Evolutionary conservation across 441 rosid species (phyloP), one percentile per base, ranked within the genome.

Genomic region (Kokia cookei): DNA sequence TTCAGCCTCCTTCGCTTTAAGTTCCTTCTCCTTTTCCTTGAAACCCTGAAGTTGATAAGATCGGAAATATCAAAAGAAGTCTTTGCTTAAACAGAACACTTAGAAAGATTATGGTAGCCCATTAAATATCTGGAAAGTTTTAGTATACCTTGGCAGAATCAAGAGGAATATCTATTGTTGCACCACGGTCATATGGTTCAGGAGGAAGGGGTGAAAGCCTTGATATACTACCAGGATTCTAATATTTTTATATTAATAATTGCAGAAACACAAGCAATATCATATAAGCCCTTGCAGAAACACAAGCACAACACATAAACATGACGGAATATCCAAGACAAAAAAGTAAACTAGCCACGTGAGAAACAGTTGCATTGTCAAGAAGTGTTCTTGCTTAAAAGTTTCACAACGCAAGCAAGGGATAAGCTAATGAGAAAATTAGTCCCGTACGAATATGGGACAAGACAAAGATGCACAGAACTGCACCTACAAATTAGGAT

Each of bases 131-230:
- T 63, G 65, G n/a, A 74, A 45, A 47, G 29, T 66, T 32, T 72
- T 64, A 13, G 29, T 29, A 64, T 86, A 93, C 98, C 89, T 87
- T 92, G 71, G 80, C 90, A 77, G 83, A 72, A 80, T 91, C 89
- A 67, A 93, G 96, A 75, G 99, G 92, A 81, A 96, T 90, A 74
- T 92, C 96, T 77, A 89, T 64, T n/a, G 98, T 88, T 78, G 91
- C 92, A 76, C 94, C 93, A 48, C 97, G 92, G 65, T 96, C 99
- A 88, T 90, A 88, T 50, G 94, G 98, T 80, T 96, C 99, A 17
- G 89, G 95, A 78, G 99, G 97, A 85, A 96, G 98, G n/a, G 99
- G 98, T 47, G 97, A 85, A 76, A 92, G 92, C 86, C 80, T 86
- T 55, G 97, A 87, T 50, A 86, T 92, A 75, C 80, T 87, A 84